Conservation (phyloP, 2,329 filamentous ascomycete species). For the Emmonsiellopsis sp. region DNA sequence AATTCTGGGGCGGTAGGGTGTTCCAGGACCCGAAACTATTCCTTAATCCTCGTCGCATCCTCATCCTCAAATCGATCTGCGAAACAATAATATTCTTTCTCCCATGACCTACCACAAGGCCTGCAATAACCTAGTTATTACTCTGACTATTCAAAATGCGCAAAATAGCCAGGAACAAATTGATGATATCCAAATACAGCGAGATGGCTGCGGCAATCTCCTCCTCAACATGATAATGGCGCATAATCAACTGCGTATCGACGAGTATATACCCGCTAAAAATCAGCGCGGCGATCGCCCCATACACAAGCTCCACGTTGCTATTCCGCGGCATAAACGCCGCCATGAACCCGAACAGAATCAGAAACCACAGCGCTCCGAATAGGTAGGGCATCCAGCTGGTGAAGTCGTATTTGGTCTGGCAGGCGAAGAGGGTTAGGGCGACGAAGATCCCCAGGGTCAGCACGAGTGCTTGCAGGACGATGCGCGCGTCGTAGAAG, state of each 20-base stretch:
- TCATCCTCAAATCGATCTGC: too few species aligned
- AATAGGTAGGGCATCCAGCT: conserved; percentile 95
- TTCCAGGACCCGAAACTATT: too few species aligned
- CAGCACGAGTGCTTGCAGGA: conserved; percentile 81
- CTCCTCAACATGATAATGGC: conserved; percentile 95
- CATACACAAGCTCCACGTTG: conserved; percentile 76
- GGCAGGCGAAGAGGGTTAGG: conserved; percentile 76
- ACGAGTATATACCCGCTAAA: conserved; percentile 94
- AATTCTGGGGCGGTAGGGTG: too few species aligned
- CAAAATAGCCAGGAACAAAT: conserved; percentile 91
- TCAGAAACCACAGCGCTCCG: conserved; percentile 76
- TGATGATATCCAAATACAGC: conserved; percentile 92
- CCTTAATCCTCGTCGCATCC: too few species aligned
- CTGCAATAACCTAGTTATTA: conserved; percentile 58
- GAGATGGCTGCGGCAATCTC: conserved; percentile 93
- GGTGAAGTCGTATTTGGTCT: conserved; percentile 97
- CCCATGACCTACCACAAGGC: neutral
- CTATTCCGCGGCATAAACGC: conserved; percentile 78
- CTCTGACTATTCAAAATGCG: conserved; percentile 93
- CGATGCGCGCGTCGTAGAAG: conserved; percentile 74
- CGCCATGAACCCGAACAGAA: conserved; percentile 89
- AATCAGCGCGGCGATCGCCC: conserved; percentile 69
- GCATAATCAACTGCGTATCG: conserved; percentile 90
- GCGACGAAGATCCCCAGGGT: conserved; percentile 60
- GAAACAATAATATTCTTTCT: neutral